Evolutionary conservation across 805 yeast genomes (phyloP).

Genomic region (Priceomyces carsonii): DNA sequence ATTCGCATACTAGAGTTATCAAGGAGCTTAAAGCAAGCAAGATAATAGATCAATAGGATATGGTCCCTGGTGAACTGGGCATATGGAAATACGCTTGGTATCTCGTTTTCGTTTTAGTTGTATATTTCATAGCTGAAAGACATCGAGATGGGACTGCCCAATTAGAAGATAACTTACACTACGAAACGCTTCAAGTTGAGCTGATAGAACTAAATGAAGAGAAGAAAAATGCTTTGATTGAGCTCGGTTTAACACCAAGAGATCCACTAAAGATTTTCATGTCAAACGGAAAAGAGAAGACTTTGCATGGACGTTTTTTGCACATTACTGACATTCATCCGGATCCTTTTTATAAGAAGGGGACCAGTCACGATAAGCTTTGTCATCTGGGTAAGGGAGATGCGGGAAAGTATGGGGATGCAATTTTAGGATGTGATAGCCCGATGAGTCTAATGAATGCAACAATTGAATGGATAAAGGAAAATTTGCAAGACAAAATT

Average conservation of each 20-base stretch:
- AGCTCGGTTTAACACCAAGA: constrained; percentile 37
- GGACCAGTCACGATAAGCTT: constrained; percentile 42
- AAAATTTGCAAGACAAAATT: constrained; percentile 68
- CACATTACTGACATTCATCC: constrained; percentile 90
- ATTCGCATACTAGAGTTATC: too few relatives aligned
- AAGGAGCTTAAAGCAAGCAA: too few relatives aligned
- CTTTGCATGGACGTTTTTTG: constrained; percentile 73
- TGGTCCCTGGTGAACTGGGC: too few relatives aligned
- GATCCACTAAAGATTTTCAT: constrained; percentile 25
- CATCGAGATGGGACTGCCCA: background rate
- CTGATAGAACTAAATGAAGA: background rate
- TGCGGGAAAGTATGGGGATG: constrained; percentile 74
- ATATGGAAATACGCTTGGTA: background rate
- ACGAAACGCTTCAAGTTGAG: constrained; percentile 2
- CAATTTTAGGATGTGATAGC: constrained; percentile 75
- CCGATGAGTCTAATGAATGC: constrained; percentile 61
- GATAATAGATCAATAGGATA: too few relatives aligned
- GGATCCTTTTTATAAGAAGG: constrained; percentile 62
- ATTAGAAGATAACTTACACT: too few relatives aligned
- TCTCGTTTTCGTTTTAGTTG: background rate
- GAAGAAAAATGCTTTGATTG: constrained; percentile 7
- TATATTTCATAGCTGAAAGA: background rate
- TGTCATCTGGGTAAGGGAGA: constrained; percentile 62
- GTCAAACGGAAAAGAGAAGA: constrained; percentile 23
- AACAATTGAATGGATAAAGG: constrained; percentile 67